Evolutionary conservation across 768 basidiomycete genomes (phyloP), one percentile per base, ranked within the genome.

Genomic region (Lentinula raphanica): DNA sequence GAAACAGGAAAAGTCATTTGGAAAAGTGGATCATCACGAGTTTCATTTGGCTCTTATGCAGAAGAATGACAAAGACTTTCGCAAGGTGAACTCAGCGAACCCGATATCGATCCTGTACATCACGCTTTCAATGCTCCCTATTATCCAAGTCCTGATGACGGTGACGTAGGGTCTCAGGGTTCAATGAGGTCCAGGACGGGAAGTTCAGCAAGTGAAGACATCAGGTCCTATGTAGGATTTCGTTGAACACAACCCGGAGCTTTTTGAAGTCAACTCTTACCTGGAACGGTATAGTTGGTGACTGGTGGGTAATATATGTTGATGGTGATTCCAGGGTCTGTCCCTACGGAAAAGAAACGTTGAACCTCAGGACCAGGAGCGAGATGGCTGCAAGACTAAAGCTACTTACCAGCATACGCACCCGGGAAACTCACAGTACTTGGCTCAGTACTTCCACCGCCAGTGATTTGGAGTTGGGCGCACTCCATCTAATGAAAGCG

Each of bases 251-350:
- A 13, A 7, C 13, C 32, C 13, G 32, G 32, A 1, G 13, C 8
- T 35, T 8, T 8, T 35, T 7, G 9, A 35, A 13, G 32, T 35
- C 3, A 44, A 46, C 27, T 25, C 35, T 28, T 28, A 53, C 51
- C 45, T 44, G 63, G 59, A 19, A 58, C 54, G 25, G 60, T 65
- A 55, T 67, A 70, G 54, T 51, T 66, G 19, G 54, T 45, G 6
- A 67, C 35, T 29, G 44, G 45, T 12, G 59, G 62, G 32, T 50
- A 50, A 50, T 70, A 71, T 32, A 73, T 67, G 55, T 69, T 65
- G 60, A 72, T 64, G 5, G 66, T 64, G 62, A 74, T 70, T 36
- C 73, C 70, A 28, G 70, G 70, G 55, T 71, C 68, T 42, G 66
- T 62, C 29, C 63, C 66, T 39, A 9, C 38, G 59, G 59, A 23